Evolutionary conservation across 2,329 filamentous ascomycete species (phyloP).

Genomic region (Aspergillus fumigatus): DNA sequence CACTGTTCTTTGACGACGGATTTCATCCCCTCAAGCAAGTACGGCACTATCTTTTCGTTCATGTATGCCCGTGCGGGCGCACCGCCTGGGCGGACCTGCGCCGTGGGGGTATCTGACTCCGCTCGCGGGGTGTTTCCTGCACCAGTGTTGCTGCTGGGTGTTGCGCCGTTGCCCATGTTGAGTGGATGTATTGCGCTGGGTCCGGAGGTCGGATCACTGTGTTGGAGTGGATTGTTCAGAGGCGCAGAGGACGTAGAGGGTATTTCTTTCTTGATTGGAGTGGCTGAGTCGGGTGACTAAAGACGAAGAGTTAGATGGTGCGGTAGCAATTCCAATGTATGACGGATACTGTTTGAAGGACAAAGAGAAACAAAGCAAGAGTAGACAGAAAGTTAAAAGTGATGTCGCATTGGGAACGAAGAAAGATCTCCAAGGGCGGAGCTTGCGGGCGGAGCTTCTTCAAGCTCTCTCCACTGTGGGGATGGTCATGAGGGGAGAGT

Average conservation of each 20-base stretch:
- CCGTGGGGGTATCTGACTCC: conserved; percentile 45
- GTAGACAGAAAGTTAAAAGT: not conserved
- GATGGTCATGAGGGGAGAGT: not conserved
- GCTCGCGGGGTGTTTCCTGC: conserved; percentile 19
- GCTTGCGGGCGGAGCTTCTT: not conserved
- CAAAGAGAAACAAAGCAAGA: not conserved
- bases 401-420: not conserved
- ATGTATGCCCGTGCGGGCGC: conserved; percentile 67
- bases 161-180: conserved; percentile 17
- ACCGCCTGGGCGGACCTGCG: conserved; percentile 60
- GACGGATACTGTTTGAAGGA: not conserved
- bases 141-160: conserved; percentile 13
- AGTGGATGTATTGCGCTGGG: not conserved
- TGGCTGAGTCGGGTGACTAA: not conserved
- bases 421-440: not conserved
- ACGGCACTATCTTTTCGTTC: conserved; percentile 65
- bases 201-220: not conserved
- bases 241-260: not conserved
- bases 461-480: not conserved
- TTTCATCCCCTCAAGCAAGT: conserved; percentile 71
- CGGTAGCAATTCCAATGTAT: not conserved
- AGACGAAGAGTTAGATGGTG: not conserved
- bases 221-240: not conserved
- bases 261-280: not conserved
- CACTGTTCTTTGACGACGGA: conserved; percentile 66